Evolutionary conservation across 768 basidiomycete species (phyloP).

Genomic region (Lentinula edodes): DNA sequence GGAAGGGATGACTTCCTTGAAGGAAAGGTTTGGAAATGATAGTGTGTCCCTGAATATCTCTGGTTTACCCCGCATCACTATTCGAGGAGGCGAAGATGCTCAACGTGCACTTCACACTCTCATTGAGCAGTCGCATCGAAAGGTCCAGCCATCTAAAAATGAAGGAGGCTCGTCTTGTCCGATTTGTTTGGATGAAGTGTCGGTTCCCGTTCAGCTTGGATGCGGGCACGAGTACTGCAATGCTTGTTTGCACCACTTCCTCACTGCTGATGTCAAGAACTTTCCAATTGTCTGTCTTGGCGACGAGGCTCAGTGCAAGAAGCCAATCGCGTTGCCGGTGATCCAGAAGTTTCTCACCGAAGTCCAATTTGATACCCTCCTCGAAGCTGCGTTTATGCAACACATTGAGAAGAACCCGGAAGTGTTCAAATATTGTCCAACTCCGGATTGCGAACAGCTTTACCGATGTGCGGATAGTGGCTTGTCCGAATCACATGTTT

Average conservation of each 20-base stretch:
- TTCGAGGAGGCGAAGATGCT: conserved; percentile 55
- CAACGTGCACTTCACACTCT: conserved; percentile 39
- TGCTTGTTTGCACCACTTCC: conserved; percentile 41
- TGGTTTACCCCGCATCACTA: conserved; percentile 31
- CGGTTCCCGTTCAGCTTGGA: conserved; percentile 33
- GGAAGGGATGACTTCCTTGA: conserved; percentile 42
- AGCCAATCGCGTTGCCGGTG: conserved; percentile 46
- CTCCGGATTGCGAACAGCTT: conserved; percentile 66
- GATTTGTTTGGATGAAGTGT: conserved; percentile 44
- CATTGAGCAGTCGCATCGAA: conserved; percentile 34
- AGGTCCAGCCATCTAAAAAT: not conserved
- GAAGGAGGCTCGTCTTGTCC: conserved; percentile 32
- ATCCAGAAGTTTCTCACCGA: conserved; percentile 47
- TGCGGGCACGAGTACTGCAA: conserved; percentile 50
- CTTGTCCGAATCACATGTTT: conserved; percentile 18
- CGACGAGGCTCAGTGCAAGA: conserved; percentile 46
- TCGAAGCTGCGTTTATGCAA: conserved; percentile 48
- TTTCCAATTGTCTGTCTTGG: conserved; percentile 69
- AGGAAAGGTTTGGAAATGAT: conserved; percentile 49
- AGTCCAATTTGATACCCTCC: conserved; percentile 43
- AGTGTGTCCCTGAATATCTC: conserved; percentile 41
- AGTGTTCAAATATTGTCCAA: conserved; percentile 63
- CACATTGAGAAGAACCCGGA: conserved; percentile 51
- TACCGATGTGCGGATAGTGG: conserved; percentile 33
- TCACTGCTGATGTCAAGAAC: conserved; percentile 29